phyloP scores from a whole-genome alignment of 164 flowering plant genomes.

The Kalanchoe fedtschenkoi region DNA sequence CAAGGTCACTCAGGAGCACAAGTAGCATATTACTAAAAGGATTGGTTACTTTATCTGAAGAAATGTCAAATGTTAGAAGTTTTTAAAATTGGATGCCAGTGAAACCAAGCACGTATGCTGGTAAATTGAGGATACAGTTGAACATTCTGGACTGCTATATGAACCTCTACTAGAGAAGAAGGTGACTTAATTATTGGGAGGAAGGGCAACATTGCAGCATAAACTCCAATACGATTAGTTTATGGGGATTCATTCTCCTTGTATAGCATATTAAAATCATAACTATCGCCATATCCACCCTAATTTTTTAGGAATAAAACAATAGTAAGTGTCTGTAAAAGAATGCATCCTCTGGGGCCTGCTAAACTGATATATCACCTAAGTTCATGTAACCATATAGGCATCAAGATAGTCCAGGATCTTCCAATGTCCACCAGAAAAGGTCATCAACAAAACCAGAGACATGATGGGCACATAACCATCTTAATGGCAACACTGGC shows the following conservation, averaged over 20 bases:
- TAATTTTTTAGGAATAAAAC: neutral
- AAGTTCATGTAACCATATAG: neutral
- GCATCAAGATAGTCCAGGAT: too few species aligned
- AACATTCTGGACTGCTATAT: neutral
- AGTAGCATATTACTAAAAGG: too few species aligned
- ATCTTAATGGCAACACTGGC: too few species aligned
- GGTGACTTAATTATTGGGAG: neutral
- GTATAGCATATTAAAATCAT: neutral
- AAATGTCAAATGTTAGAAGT: too few species aligned
- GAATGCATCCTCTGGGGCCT: too few species aligned
- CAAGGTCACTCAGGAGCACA: too few species aligned
- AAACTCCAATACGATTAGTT: neutral
- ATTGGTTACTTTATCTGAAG: too few species aligned
- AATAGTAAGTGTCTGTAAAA: neutral
- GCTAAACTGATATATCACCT: neutral
- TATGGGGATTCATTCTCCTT: neutral
- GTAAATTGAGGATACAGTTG: too few species aligned
- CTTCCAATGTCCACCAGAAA: too few species aligned
- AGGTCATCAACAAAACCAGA: neutral
- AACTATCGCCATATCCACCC: neutral
- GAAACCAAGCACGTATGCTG: too few species aligned
- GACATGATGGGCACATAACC: too few species aligned
- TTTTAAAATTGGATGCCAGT: neutral
- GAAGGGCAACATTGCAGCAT: neutral
- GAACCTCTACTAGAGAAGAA: neutral